Conservation (phyloP, 2,329 filamentous ascomycete species). For the Cordyceps farinosa region DNA sequence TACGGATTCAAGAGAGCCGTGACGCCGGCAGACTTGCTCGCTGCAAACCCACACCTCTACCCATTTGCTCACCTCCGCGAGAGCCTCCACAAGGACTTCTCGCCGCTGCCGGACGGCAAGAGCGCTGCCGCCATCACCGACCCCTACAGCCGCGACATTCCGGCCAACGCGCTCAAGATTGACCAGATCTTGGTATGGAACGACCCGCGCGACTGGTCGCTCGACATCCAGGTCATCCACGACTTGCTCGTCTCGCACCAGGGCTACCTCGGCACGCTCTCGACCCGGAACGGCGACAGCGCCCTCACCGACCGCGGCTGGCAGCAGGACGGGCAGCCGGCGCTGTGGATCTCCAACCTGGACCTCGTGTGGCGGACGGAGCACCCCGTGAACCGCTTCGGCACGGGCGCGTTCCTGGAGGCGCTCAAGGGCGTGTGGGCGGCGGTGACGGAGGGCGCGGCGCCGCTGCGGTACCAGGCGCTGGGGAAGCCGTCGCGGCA, state of each 20-base stretch:
- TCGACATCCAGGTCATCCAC: slow-evolving; percentile 79
- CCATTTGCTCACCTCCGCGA: slow-evolving; percentile 62
- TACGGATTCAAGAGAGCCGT: slow-evolving; percentile 79
- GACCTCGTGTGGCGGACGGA: slow-evolving; percentile 86
- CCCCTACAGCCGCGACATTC: slow-evolving; percentile 34
- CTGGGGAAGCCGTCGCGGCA: slow-evolving; percentile 78
- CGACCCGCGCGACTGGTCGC: slow-evolving; percentile 92
- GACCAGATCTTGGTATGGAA: slow-evolving; percentile 93
- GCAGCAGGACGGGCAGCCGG: slow-evolving; percentile 76
- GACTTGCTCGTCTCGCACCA: slow-evolving; percentile 75
- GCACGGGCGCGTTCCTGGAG: slow-evolving; percentile 85
- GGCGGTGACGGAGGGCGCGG: slow-evolving; percentile 61
- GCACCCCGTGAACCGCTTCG: slow-evolving; percentile 81
- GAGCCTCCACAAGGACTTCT: slow-evolving; percentile 29
- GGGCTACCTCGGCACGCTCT: slow-evolving; percentile 81
- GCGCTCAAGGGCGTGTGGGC: slow-evolving; percentile 78
- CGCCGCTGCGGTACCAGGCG: slow-evolving; percentile 54
- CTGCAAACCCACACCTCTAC: slow-evolving; percentile 70
- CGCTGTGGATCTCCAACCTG: slow-evolving; percentile 82
- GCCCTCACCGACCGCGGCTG: slow-evolving; percentile 71
- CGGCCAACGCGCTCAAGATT: slow-evolving; percentile 60
- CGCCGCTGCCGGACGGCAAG: slow-evolving; percentile 33
- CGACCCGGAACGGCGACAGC: slow-evolving; percentile 62
- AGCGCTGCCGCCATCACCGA: slow-evolving; percentile 30
- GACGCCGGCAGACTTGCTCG: slow-evolving; percentile 79